Conservation (phyloP, 2,329 filamentous ascomycete species). For the Parafenestella ontariensis region DNA sequence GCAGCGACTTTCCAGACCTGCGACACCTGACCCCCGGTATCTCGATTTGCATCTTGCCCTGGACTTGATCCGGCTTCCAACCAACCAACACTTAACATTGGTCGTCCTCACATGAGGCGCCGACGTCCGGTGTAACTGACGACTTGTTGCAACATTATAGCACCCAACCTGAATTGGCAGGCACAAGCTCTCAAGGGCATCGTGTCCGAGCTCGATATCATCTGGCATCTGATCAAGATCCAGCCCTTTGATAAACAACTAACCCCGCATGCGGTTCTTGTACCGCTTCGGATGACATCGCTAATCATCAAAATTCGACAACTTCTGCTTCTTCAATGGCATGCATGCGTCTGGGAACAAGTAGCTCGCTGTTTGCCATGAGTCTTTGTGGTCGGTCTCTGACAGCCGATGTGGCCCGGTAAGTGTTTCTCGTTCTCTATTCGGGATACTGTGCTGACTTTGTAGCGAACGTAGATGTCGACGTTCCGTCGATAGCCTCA, state of each 20-base stretch:
- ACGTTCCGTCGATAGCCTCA: neutral
- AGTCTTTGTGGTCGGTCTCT: neutral
- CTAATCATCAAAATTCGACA: neutral
- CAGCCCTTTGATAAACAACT: neutral
- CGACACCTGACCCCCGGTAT: neutral
- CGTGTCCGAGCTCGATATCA: neutral
- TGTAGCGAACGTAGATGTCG: neutral
- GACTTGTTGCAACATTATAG: neutral
- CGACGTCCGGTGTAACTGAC: neutral
- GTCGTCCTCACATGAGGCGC: constrained; percentile 13
- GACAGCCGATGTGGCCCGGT: neutral
- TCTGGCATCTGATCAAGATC: neutral
- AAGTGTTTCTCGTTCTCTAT: neutral
- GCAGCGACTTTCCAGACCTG: neutral
- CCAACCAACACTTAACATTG: neutral
- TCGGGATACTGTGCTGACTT: neutral
- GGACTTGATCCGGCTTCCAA: neutral
- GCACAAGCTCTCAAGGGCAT: neutral
- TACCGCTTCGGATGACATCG: neutral
- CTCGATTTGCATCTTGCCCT: neutral
- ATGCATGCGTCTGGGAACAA: neutral
- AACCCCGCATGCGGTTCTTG: neutral
- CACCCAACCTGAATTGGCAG: neutral
- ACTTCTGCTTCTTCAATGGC: neutral
- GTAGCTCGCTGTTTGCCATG: neutral